Base-by-base conservation (phyloP, 140 eudicot genomes). In the Erigeron philadelphicus region DNA sequence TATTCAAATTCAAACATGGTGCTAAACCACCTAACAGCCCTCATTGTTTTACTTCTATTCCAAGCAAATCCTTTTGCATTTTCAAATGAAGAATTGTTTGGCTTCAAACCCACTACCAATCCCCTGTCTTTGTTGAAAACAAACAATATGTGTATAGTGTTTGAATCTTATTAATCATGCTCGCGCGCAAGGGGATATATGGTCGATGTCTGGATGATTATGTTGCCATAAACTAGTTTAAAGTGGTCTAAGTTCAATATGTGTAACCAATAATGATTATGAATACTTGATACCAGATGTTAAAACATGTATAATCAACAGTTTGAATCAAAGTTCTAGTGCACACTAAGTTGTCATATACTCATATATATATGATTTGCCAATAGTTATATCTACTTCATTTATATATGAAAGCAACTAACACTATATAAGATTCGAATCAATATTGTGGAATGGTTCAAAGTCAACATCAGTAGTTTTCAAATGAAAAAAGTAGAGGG, bases 1-100 rank as follows among this genome's bases (percentile, higher is more conserved):
- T 65, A 63, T 64, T 63, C 45, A 16, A 15, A 63, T 64, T 63
- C 45, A 16, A 15, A 35, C 67, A 17, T 50, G 31, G 80, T 76
- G 78, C 80, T 72, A 46, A 76, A 62, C 73, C 81, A 73, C 82
- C 84, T 76, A 80, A 76, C 77, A 57, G 13, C 13, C 71, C 58
- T 64, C 79, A 9, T 19, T 18, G 25, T 31, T 56, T 74, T 72
- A 59, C 78, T 73, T 78, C 73, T 71, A 50, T 73, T 42, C 76
- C 82, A 76, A 77, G 85, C 79, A 72, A 67, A 21, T 44, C n/a
- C 38, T 57, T 74, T 43, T 75, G 6, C 8, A 52, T 71, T 57
- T 80, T 80, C 66, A 69, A 80, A 63, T 61, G 49, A 54, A 67
- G 31, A 46, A 71, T 71, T 64, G 72, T 55, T 35, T 54, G 31